A percentile compares a stretch with the other conserved stretches of the same genome.
These are phyloP conservation scores for Citrus sinensis DNA, from an alignment of 345 rosid species.

Conservation along the genomic window DNA sequence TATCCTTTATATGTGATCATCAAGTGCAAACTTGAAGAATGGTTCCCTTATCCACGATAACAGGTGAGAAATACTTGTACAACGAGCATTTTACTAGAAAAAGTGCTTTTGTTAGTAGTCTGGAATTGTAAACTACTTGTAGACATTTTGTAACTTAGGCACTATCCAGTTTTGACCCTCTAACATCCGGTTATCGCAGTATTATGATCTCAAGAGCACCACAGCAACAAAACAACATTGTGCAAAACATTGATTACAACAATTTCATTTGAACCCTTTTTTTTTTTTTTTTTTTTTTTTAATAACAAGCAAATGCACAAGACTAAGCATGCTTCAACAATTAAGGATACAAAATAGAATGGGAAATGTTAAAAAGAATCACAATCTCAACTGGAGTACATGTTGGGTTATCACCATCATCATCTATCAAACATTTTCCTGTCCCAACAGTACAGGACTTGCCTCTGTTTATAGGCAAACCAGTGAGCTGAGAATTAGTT, in stretches of 20 bases:
- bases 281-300: not conserved
- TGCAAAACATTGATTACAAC: conserved; percentile 29
- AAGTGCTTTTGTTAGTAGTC: no score
- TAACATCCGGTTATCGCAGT: not conserved
- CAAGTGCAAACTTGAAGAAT: not conserved
- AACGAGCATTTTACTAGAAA: not conserved
- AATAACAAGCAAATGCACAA: conserved; percentile 21
- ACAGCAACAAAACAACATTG: not conserved
- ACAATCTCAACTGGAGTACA: conserved; percentile 23
- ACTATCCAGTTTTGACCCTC: no score
- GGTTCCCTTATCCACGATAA: not conserved
- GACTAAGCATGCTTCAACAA: conserved; percentile 19
- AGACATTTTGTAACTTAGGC: not conserved
- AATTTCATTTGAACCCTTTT: conserved; percentile 1
- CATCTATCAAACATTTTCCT: conserved; percentile 16
- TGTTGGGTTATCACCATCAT: conserved; percentile 8
- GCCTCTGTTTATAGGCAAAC: conserved; percentile 12
- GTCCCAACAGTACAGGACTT: conserved; percentile 11
- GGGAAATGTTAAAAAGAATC: conserved; percentile 20
- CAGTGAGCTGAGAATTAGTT: not conserved
- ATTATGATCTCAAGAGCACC: not conserved
- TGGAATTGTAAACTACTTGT: not conserved
- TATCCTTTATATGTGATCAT: no score
- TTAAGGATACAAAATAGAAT: conserved; percentile 12
- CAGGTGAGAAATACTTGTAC: not conserved